phyloP scores from a whole-genome alignment of 2,329 filamentous ascomycete species.

The Pestalotiopsis sp. region DNA sequence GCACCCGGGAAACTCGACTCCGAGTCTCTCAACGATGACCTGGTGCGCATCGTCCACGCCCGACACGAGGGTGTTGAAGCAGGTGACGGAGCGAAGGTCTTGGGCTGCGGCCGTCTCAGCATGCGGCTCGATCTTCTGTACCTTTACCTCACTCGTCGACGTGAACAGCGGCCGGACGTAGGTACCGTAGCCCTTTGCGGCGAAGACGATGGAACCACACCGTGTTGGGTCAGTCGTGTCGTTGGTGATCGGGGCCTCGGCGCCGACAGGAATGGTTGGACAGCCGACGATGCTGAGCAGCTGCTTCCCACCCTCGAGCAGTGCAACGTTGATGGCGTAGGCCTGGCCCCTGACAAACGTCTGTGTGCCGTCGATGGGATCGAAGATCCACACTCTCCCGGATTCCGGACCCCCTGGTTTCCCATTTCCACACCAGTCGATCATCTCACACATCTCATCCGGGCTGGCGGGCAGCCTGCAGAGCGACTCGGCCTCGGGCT shows the following conservation, averaged over 20 bases:
- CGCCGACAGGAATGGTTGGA: slow-evolving; percentile 45
- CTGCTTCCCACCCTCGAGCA: slow-evolving; percentile 54
- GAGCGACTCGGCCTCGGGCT: slow-evolving; percentile 26
- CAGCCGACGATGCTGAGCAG: slow-evolving; percentile 51
- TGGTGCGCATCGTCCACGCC: slow-evolving; percentile 51
- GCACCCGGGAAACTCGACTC: slow-evolving; percentile 46
- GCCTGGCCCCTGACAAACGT: slow-evolving; percentile 56
- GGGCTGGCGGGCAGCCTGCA: slow-evolving; percentile 38
- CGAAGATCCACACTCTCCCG: slow-evolving; percentile 59
- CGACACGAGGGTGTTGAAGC: slow-evolving; percentile 47
- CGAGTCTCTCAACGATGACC: slow-evolving; percentile 43
- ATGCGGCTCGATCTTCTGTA: slow-evolving; percentile 36
- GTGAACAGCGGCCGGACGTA: slow-evolving; percentile 44
- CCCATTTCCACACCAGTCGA: slow-evolving; percentile 53
- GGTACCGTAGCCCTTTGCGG: slow-evolving; percentile 50
- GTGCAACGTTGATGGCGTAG: slow-evolving; percentile 60
- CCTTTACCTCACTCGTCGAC: slow-evolving; percentile 20
- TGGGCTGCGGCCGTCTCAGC: slow-evolving; percentile 23
- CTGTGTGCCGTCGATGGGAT: slow-evolving; percentile 63
- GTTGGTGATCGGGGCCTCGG: slow-evolving; percentile 43
- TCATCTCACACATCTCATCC: slow-evolving; percentile 53
- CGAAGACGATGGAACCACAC: slow-evolving; percentile 53
- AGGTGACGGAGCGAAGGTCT: slow-evolving; percentile 48
- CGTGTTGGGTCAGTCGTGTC: slow-evolving; percentile 43
- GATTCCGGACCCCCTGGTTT: slow-evolving; percentile 31